Base-by-base conservation (phyloP, 164 flowering plant genomes). In the Stephania cephalantha region DNA sequence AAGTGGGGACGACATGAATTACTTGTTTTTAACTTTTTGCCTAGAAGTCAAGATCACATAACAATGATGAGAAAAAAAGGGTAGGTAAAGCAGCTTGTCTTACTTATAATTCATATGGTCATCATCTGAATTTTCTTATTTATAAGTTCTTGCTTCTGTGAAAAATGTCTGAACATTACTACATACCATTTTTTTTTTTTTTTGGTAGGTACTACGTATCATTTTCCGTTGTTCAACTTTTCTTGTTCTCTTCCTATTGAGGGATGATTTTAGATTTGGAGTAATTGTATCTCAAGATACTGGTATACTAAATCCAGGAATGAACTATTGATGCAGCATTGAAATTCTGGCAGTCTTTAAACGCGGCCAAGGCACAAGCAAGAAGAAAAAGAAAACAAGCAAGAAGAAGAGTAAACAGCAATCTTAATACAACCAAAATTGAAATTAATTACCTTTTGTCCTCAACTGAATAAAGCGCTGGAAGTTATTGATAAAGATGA, bases 281-380 rank as follows among this genome's bases (percentile, higher is more conserved):
- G 55, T 50, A 50, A 50, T 9, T 50, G 55, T 9, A 50, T 50
- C 55, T 50, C 13, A 9, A 50, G 15, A 2, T 66, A 50, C 12
- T 70, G 9, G 42, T 35, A 8, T 31, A 35, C 46, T 64, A 22
- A 35, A 63, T 1, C 35, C 73, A 74, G 66, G 44, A 29, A 53
- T 68, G 55, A 46, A 22, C 45, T 73, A 69, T 80, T 61, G 30
- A 69, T 89, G 90, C 95, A 95, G 99, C 84, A 91, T 95, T 73
- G 99, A 95, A 82, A 83, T 95, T 53, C 80, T 95, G 84, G 98
- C 97, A 3, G 84, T 93, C 50, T 95, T 95, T 86, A 91, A 87
- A 81, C 89, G 91, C 79, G 87, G 86, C 22, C 61, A 85, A 15
- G 77, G 70, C 64, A 76, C 29, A 35, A 71, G 78, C 35, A 75